Percentiles rank a stretch among this genome's conserved stretches.
phyloP scores from a whole-genome alignment of 345 rosid genomes.

The Orychophragmus violaceus region DNA sequence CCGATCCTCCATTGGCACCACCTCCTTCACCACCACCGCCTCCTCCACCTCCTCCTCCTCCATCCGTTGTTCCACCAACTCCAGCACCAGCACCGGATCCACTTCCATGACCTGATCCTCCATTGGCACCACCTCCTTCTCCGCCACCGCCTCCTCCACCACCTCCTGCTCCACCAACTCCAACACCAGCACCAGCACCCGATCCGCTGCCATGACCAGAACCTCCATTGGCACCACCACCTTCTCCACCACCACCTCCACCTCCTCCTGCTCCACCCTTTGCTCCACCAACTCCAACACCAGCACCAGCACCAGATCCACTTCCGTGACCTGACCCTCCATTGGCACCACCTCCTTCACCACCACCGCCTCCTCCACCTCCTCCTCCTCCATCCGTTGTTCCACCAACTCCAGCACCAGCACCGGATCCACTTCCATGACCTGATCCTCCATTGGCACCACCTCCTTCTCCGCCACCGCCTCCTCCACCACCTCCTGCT shows the following conservation, averaged over 20 bases:
- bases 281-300: not conserved
- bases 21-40: constrained; percentile 25
- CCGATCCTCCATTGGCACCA: constrained; percentile 6
- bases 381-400: constrained; percentile 13
- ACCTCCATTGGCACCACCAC: constrained; percentile 4
- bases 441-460: constrained; percentile 8
- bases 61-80: constrained; percentile 13
- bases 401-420: constrained; percentile 12
- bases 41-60: constrained; percentile 20
- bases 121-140: constrained; percentile 11
- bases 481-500: constrained; percentile 15
- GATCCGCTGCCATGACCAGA: constrained; percentile 22
- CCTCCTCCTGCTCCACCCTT: constrained; percentile 12
- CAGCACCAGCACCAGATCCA: constrained; percentile 16
- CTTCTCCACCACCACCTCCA: constrained; percentile 13
- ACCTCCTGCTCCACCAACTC: constrained; percentile 12
- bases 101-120: constrained; percentile 17
- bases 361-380: constrained; percentile 24
- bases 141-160: constrained; percentile 20
- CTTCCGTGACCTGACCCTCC: constrained; percentile 7
- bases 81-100: constrained; percentile 16
- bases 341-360: constrained; percentile 19
- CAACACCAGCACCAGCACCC: too few relatives aligned
- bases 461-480: constrained; percentile 20
- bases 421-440: constrained; percentile 21